A percentile compares a stretch with the other conserved stretches of the same genome.
These are phyloP conservation scores for Globisporangium solare DNA, from an alignment of 352 stramenopile genomes.

Conservation along the genomic window DNA sequence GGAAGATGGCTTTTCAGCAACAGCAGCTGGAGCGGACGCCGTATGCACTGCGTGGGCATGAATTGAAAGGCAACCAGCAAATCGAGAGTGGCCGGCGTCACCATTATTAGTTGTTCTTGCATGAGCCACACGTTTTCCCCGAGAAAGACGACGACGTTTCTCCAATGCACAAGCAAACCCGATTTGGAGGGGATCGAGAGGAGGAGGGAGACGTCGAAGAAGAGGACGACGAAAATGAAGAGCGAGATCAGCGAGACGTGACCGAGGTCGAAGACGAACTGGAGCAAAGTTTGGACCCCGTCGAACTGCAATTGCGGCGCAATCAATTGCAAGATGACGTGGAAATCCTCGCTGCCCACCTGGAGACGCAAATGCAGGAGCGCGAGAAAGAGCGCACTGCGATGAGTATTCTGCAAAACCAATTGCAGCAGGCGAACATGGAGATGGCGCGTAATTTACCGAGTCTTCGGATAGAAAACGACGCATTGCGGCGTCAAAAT, in stretches of 20 bases:
- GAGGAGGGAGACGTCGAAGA: constrained; percentile 6
- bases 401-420: constrained; percentile 9
- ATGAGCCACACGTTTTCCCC: not conserved
- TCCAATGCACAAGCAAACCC: constrained; percentile 14
- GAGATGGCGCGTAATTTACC: constrained; percentile 26
- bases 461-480: constrained; percentile 37
- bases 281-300: not conserved
- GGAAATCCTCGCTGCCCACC: constrained; percentile 45
- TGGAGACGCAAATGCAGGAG: constrained; percentile 35
- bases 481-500: constrained; percentile 40
- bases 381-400: constrained; percentile 21
- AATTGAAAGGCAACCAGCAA: constrained; percentile 8
- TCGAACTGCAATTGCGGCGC: constrained; percentile 13
- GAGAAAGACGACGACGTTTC: constrained; percentile 4
- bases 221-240: constrained; percentile 5
- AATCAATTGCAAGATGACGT: constrained; percentile 54
- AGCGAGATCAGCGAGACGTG: constrained; percentile 13
- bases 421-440: constrained; percentile 18
- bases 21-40: not conserved
- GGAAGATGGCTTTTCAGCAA: constrained; percentile 5
- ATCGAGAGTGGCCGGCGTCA: not conserved
- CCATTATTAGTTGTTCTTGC: not conserved
- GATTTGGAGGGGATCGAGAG: not conserved
- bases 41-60: not conserved
- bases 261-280: constrained; percentile 8